Evolutionary conservation across 768 basidiomycete species (phyloP), one percentile per base, ranked within the genome.

Genomic region (Termitomyces sp.): DNA sequence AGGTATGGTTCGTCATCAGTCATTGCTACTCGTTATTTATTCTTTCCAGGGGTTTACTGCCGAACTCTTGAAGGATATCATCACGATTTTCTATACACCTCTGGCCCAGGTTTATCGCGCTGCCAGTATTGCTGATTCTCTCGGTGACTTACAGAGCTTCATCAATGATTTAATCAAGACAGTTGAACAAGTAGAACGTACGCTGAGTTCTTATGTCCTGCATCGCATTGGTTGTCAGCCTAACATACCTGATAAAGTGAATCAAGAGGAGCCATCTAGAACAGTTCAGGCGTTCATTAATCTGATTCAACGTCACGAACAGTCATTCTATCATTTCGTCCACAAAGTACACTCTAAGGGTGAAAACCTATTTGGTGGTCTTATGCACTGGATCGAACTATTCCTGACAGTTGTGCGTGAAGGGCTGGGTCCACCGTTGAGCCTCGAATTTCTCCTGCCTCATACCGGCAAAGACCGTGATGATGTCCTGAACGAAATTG

Each of bases 301-400:
- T 68, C 85, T 99, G 24, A 88, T 99, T 33, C 83, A 90, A 66
- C 84, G 97, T 15, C 97, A 99, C 70, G 94, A 98, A 65, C 92
- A 95, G 67, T 75, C 93, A 0, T 98, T 98, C 76, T 99, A 99
- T 77, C 79, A 81, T 57, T 99, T 99, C 68, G 95, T 99, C 28
- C 94, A 99, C 82, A 97, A 96, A 64, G 97, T 99, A 2, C 97
- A 99, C 68, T 88, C 93, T 46, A 98, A 98, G 69, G 97, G 97
- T 36, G 89, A 94, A 66, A 89, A 87, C 22, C 80, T 99, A 13
- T 99, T 99, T 70, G 90, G 94, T 66, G 84, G 81, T 65, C 84
- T 99, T 57, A 98, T 98, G 94, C 82, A 79, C 39, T 99, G 97
- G 97, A 89, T 97, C 70, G 95, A 98, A 72, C 83, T 92, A 36